Evolutionary conservation across 148 eudicot genomes (phyloP), one percentile per base, ranked within the genome.

Genomic region (Rhododendron molle): DNA sequence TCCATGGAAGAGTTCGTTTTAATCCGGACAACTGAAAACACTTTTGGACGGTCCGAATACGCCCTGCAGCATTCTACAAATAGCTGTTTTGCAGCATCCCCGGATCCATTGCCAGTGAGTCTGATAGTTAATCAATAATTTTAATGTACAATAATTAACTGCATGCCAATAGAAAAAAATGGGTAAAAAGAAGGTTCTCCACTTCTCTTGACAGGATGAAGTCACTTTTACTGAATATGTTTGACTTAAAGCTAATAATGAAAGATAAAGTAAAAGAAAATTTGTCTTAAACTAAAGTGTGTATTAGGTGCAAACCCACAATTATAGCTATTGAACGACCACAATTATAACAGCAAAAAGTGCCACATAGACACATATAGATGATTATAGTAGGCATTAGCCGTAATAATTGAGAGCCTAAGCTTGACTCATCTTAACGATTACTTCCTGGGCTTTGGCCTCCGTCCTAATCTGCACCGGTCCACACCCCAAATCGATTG

Each of bases 271-370:
- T 1, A 10, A 73, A 85, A 87, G 82, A 40, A 62, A 20, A 84
- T n/a, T n/a, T 76, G 47, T 36, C 71, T 83, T 38, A 32, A 69
- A 40, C 3, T 82, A 85, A 85, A 85, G 56, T 81, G 77, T 50
- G 46, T 14, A 56, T 50, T 74, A 81, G 89, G 89, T 88, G 72
- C 85, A 20, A 88, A 62, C 52, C 85, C 87, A 88, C 85, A 71
- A 88, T 85, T 36, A 84, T 87, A 65, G 56, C 65, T 80, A 84
- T 84, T 67, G 69, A 78, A 80, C 26, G 26, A 18, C 77, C 78
- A 30, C 47, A 56, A 52, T 87, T 84, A 78, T 84, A 78, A 50
- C 65, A 9, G 14, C 80, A 40, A 76, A 76, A 36, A 38, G 80
- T 18, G 50, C 6, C 77, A 30, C 38, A 20, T 56, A 56, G 62